These are phyloP conservation scores for Pleodorina starrii DNA, from an alignment of 139 green algal genomes.

Conservation along the genomic window DNA sequence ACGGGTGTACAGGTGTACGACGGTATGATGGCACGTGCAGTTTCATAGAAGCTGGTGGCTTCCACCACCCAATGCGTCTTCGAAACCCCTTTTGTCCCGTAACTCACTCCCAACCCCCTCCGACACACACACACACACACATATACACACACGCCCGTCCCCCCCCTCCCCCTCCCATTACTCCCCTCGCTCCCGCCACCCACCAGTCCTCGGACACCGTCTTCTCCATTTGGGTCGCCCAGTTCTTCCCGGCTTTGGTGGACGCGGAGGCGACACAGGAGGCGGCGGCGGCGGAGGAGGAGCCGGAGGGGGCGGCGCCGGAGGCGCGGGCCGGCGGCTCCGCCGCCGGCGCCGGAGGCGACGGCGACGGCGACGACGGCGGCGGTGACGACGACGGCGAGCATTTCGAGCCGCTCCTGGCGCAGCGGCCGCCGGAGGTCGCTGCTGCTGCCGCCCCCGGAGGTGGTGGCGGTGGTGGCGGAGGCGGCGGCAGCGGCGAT, in stretches of 20 bases:
- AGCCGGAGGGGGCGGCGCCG: too few relatives aligned
- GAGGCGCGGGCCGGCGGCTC: not conserved
- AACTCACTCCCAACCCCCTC: too few relatives aligned
- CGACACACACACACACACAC: too few relatives aligned
- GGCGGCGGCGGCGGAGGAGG: not conserved
- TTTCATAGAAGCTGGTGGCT: too few relatives aligned
- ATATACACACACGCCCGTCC: too few relatives aligned
- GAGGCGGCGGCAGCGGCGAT: not conserved
- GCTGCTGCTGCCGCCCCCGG: not conserved
- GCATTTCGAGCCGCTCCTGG: not conserved
- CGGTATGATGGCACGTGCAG: too few relatives aligned
- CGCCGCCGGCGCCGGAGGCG: not conserved
- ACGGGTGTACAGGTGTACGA: too few relatives aligned
- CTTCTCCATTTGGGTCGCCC: conserved; percentile 5
- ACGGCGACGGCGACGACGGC: not conserved
- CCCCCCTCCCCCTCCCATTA: too few relatives aligned
- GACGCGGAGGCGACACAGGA: conserved; percentile 9
- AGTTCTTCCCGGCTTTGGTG: conserved; percentile 37
- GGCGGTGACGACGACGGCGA: not conserved
- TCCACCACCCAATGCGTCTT: too few relatives aligned
- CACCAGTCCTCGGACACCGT: conserved; percentile 38
- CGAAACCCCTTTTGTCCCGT: too few relatives aligned
- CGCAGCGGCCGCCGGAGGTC: not conserved
- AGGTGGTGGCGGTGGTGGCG: not conserved
- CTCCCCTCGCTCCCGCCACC: too few relatives aligned